Evolutionary conservation across 2,329 filamentous ascomycete species (phyloP).

Genomic region (Emericellopsis atlantica): DNA sequence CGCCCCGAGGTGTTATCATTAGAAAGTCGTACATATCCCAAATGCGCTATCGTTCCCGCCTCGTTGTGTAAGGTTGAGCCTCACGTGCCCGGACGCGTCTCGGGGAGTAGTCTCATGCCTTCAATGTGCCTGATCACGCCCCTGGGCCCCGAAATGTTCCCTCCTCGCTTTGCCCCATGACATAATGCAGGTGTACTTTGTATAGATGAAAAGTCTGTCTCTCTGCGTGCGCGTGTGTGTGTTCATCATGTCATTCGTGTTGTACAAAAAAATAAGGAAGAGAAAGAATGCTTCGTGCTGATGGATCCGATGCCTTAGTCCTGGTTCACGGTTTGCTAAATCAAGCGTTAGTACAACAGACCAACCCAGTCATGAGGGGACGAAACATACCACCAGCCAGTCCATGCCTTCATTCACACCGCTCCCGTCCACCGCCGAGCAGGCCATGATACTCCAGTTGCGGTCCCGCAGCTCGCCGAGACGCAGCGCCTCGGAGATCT

Average conservation of each 20-base stretch:
- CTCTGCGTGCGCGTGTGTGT: neutral
- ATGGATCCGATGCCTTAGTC: constrained; percentile 1
- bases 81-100: no score
- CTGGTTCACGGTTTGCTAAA: constrained; percentile 13
- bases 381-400: constrained; percentile 71
- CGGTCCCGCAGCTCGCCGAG: constrained; percentile 85
- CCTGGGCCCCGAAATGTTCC: no score
- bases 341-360: neutral
- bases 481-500: constrained; percentile 88
- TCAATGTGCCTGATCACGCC: no score
- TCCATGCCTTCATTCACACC: constrained; percentile 98
- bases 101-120: no score
- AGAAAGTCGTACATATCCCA: no score
- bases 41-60: no score
- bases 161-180: neutral
- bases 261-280: constrained; percentile 2
- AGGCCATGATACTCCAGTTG: constrained; percentile 99
- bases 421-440: constrained; percentile 87
- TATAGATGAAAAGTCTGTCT: neutral
- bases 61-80: no score
- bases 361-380: no score
- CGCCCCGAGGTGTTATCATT: no score
- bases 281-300: neutral
- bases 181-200: neutral
- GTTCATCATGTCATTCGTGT: constrained; percentile 2